These are phyloP conservation scores for Candida sojae DNA, from an alignment of 1,139 yeast genomes.

Conservation along the genomic window DNA sequence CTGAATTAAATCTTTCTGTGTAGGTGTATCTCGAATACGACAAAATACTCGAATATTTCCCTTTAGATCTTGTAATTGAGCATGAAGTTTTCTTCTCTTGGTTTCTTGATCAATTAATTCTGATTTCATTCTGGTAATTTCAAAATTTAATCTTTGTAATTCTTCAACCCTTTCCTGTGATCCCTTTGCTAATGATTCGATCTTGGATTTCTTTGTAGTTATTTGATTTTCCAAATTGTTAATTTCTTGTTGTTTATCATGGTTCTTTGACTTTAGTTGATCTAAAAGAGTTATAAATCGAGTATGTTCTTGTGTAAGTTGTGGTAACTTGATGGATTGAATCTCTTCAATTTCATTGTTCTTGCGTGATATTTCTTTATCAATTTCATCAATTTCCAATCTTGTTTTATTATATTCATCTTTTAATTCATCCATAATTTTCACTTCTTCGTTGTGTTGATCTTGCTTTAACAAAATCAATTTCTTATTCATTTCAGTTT, in stretches of 20 bases:
- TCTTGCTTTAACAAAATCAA: conserved; percentile 29
- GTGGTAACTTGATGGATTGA: background rate
- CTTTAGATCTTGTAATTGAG: conserved; percentile 77
- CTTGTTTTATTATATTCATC: conserved; percentile 13
- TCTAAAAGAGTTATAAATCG: conserved; percentile 7
- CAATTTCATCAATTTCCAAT: conserved; percentile 9
- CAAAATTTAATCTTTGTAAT: conserved; percentile 5
- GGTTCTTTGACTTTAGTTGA: conserved; percentile 10
- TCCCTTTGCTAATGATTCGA: background rate
- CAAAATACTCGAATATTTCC: conserved; percentile 94
- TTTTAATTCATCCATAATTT: conserved; percentile 22
- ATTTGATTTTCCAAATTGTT: background rate
- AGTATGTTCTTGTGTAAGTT: conserved; percentile 4
- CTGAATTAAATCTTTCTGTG: conserved; percentile 31
- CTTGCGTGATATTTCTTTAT: background rate
- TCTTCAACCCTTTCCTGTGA: conserved; percentile 5
- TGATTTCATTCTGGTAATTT: conserved; percentile 23
- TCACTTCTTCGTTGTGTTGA: conserved; percentile 21
- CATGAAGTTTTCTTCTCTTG: conserved; percentile 66
- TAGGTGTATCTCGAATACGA: conserved; percentile 66
- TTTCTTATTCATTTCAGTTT: conserved; percentile 23
- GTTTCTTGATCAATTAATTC: conserved; percentile 14
- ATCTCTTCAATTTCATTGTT: conserved; percentile 2
- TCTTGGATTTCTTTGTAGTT: background rate
- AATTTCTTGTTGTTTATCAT: conserved; percentile 11